These are phyloP conservation scores for Pyrenochaeta sp. DNA, from an alignment of 2,329 filamentous ascomycete genomes.

Conservation along the genomic window DNA sequence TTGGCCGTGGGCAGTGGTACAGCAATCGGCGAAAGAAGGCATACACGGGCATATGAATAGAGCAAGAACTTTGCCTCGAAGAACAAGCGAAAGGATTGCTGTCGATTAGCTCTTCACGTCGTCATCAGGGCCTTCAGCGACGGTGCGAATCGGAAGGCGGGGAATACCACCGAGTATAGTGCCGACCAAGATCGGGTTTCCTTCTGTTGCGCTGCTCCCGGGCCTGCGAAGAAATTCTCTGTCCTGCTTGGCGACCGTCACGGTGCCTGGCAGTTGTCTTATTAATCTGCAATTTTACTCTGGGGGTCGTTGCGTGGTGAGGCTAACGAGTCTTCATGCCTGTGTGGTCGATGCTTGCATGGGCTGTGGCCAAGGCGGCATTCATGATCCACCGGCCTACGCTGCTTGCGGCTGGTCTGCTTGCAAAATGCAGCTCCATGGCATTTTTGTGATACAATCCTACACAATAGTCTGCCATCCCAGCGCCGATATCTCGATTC, in stretches of 20 bases:
- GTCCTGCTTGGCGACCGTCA: conserved; percentile 15
- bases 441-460: conserved; percentile 14
- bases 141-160: conserved; percentile 43
- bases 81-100: conserved; percentile 20
- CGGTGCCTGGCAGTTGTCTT: conserved; percentile 33
- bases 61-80: conserved; percentile 24
- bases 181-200: conserved; percentile 33
- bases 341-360: conserved; percentile 34
- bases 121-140: conserved; percentile 40
- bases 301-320: conserved; percentile 20
- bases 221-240: conserved; percentile 23
- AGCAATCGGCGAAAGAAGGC: conserved; percentile 40
- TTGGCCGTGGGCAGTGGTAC: conserved; percentile 27
- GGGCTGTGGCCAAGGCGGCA: conserved; percentile 27
- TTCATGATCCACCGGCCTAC: conserved; percentile 24
- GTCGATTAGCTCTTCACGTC: conserved; percentile 40
- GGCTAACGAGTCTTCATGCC: conserved; percentile 32
- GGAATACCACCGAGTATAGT: conserved; percentile 40
- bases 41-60: conserved; percentile 26
- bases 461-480: conserved; percentile 9
- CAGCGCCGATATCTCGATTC: background rate
- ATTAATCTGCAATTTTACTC: conserved; percentile 29
- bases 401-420: background rate
- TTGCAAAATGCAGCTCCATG: conserved; percentile 16
- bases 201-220: conserved; percentile 12